Percentiles rank a stretch among this genome's conserved stretches.
Conservation (phyloP, 306 rosid genomes). For the Corylus avellana region DNA sequence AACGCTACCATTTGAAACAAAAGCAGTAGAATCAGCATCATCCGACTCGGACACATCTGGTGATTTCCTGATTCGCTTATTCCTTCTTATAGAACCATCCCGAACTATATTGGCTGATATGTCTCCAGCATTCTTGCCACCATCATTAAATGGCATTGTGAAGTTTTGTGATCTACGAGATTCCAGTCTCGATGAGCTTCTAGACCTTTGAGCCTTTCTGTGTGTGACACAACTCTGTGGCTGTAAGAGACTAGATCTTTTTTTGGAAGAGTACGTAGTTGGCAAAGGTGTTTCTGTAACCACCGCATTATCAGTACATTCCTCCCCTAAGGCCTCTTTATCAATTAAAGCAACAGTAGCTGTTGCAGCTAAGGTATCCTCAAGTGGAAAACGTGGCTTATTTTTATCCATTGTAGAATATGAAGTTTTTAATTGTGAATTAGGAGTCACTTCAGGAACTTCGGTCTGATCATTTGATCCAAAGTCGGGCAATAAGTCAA, state of each 20-base stretch:
- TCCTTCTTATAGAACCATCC: conserved; percentile 49
- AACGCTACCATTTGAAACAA: conserved; percentile 59
- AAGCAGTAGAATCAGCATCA: conserved; percentile 57
- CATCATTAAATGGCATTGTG: conserved; percentile 38
- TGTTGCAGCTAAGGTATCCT: conserved; percentile 49
- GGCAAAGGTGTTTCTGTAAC: conserved; percentile 49
- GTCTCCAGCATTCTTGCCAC: conserved; percentile 36
- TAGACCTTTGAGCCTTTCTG: conserved; percentile 54
- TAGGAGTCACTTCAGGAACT: conserved; percentile 38
- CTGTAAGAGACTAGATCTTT: conserved; percentile 55
- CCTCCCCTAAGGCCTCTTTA: conserved; percentile 46
- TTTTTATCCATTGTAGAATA: conserved; percentile 40
- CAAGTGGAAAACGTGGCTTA: conserved; percentile 41
- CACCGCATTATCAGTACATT: conserved; percentile 39
- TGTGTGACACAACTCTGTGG: conserved; percentile 41
- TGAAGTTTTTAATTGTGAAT: conserved; percentile 45
- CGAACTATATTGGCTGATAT: conserved; percentile 40
- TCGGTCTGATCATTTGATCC: conserved; percentile 49
- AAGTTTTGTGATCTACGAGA: conserved; percentile 42
- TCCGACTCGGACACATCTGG: conserved; percentile 60
- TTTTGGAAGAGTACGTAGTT: conserved; percentile 53
- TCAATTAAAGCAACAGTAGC: conserved; percentile 39
- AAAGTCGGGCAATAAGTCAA: conserved; percentile 38
- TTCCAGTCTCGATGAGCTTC: conserved; percentile 64
- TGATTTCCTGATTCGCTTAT: conserved; percentile 53